A percentile compares a stretch with the other conserved stretches of the same genome.
Evolutionary conservation across 2,329 filamentous ascomycete species (phyloP).

Genomic region (Cladosporium austrohemisphaericum): DNA sequence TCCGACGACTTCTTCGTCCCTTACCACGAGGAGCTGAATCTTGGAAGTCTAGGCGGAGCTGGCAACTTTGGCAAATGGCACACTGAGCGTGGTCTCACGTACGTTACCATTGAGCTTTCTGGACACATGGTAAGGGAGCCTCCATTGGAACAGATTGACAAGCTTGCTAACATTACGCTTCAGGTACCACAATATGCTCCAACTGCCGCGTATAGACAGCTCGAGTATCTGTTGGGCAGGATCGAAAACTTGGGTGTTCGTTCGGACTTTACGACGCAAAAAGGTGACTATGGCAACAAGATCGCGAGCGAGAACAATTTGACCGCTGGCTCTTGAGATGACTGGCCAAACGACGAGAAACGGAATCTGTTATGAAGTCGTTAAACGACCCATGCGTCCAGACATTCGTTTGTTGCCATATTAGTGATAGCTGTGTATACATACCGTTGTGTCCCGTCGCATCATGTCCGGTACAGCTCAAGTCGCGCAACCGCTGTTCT

Average conservation of each 20-base stretch:
- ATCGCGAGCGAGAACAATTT: not conserved
- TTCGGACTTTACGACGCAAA: constrained; percentile 35
- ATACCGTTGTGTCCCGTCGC: no score
- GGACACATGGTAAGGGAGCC: constrained; percentile 57
- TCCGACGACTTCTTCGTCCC: constrained; percentile 66
- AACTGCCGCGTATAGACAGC: constrained; percentile 63
- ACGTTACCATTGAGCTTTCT: constrained; percentile 57
- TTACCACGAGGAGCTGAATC: constrained; percentile 50
- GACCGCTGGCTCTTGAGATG: no score
- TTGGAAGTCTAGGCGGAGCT: constrained; percentile 52
- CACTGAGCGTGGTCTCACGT: constrained; percentile 73
- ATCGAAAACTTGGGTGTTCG: constrained; percentile 52
- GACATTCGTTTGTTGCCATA: no score
- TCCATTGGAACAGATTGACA: constrained; percentile 4
- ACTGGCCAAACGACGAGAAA: no score
- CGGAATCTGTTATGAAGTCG: no score
- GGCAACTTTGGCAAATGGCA: constrained; percentile 68
- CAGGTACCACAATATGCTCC: constrained; percentile 61
- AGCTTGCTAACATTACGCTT: not conserved
- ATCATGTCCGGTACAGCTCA: no score
- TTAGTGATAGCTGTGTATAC: no score
- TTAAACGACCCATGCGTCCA: no score
- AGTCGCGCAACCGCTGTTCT: no score
- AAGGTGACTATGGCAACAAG: constrained; percentile 22
- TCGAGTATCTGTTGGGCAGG: constrained; percentile 72